Percentiles rank a stretch among this genome's conserved stretches.
These are phyloP conservation scores for Talaromyces sp. DNA, from an alignment of 2,329 filamentous ascomycete species.

Conservation along the genomic window DNA sequence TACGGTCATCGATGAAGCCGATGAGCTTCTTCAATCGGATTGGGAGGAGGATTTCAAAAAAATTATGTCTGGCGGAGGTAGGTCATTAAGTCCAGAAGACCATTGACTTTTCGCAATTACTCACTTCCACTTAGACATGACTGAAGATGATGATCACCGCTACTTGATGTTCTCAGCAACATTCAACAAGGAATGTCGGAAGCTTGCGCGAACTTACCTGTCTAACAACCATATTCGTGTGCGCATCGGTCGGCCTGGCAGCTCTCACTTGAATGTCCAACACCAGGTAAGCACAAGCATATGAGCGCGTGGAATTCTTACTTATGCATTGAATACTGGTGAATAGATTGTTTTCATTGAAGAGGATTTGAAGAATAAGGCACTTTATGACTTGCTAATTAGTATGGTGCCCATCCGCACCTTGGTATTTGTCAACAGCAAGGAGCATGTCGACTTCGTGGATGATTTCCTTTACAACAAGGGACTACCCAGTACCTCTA, in stretches of 20 bases:
- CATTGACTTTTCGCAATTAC: neutral
- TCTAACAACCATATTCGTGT: slow-evolving; percentile 75
- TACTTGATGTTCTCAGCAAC: slow-evolving; percentile 92
- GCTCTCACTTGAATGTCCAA: slow-evolving; percentile 77
- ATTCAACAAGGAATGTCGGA: slow-evolving; percentile 78
- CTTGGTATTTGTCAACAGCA: slow-evolving; percentile 87
- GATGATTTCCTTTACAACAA: slow-evolving; percentile 87
- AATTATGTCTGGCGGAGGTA: slow-evolving; percentile 81
- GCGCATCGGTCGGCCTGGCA: slow-evolving; percentile 83
- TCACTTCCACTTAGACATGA: slow-evolving; percentile 59
- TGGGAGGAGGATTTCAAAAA: slow-evolving; percentile 76
- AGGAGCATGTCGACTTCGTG: slow-evolving; percentile 74
- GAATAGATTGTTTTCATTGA: slow-evolving; percentile 67
- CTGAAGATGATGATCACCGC: slow-evolving; percentile 70
- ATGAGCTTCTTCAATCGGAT: slow-evolving; percentile 81
- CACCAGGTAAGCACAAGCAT: slow-evolving; percentile 57
- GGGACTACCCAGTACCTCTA: slow-evolving; percentile 79
- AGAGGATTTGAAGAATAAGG: slow-evolving; percentile 66
- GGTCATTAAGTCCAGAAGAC: slow-evolving; percentile 34
- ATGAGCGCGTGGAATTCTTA: too few relatives aligned
- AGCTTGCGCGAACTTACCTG: slow-evolving; percentile 76
- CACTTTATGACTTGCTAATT: slow-evolving; percentile 72
- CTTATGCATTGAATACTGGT: neutral
- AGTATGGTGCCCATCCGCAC: slow-evolving; percentile 73
- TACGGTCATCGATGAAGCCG: slow-evolving; percentile 88